A percentile compares a stretch with the other conserved stretches of the same genome.
phyloP scores from a whole-genome alignment of 306 rosid species.

The Castanea crenata region DNA sequence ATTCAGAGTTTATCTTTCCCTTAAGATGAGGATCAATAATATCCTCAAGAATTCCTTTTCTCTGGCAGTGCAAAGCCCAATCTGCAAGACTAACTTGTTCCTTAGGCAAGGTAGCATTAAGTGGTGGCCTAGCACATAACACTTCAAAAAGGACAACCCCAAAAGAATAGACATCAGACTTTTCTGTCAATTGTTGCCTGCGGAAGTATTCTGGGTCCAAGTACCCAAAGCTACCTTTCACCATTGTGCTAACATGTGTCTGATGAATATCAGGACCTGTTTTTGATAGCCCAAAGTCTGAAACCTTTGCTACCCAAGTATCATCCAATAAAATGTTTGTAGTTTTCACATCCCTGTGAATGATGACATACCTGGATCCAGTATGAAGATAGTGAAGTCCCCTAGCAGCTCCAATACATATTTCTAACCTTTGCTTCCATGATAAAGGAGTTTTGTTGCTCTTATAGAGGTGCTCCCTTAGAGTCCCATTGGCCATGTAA shows the following conservation, averaged over 20 bases:
- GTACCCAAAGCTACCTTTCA: constrained; percentile 53
- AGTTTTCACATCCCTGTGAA: constrained; percentile 39
- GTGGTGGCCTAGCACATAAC: constrained; percentile 45
- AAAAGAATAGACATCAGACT: constrained; percentile 48
- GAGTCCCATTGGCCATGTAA: constrained; percentile 53
- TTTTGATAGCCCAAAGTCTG: constrained; percentile 47
- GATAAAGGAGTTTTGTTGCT: constrained; percentile 28
- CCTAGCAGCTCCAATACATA: constrained; percentile 43
- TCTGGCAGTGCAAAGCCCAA: constrained; percentile 32
- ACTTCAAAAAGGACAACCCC: constrained; percentile 51
- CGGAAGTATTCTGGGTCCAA: constrained; percentile 46
- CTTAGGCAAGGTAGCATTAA: constrained; percentile 35
- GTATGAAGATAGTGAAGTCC: constrained; percentile 43
- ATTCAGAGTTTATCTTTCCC: constrained; percentile 17
- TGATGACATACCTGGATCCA: constrained; percentile 30
- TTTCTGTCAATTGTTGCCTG: constrained; percentile 38
- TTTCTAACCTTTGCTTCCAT: constrained; percentile 45
- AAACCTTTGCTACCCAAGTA: constrained; percentile 47
- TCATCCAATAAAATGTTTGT: constrained; percentile 42
- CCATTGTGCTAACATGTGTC: constrained; percentile 42
- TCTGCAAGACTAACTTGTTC: constrained; percentile 51
- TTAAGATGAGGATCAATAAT: constrained; percentile 38
- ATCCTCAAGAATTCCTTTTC: constrained; percentile 23
- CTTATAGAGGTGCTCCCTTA: constrained; percentile 40
- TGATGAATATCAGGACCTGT: constrained; percentile 30